These are phyloP conservation scores for Dioszegia hungarica DNA, from an alignment of 768 basidiomycete species.

Conservation along the genomic window DNA sequence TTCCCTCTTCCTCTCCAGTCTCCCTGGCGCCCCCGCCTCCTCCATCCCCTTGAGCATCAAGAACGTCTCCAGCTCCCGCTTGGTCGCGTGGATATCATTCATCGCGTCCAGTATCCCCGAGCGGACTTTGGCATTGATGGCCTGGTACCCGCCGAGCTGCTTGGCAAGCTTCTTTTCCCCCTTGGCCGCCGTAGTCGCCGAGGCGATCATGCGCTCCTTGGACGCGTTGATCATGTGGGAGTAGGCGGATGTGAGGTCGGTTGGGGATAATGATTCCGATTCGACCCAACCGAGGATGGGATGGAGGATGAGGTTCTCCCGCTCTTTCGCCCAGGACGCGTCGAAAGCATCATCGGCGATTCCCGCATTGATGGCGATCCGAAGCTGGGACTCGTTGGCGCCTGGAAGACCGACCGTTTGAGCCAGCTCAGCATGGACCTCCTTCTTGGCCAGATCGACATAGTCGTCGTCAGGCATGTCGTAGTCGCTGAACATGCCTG, in stretches of 20 bases:
- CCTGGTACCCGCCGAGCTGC: slow-evolving; percentile 84
- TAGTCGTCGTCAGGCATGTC: slow-evolving; percentile 60
- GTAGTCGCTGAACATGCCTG: slow-evolving; percentile 63
- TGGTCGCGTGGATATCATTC: slow-evolving; percentile 62
- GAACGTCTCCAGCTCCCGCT: slow-evolving; percentile 76
- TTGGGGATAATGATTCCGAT: slow-evolving; percentile 46
- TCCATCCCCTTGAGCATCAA: slow-evolving; percentile 67
- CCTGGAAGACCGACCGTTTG: slow-evolving; percentile 75
- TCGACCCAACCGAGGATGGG: slow-evolving; percentile 64
- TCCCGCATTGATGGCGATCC: slow-evolving; percentile 64
- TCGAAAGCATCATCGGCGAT: slow-evolving; percentile 57
- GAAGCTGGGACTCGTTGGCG: slow-evolving; percentile 71
- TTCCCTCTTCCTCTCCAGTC: slow-evolving; percentile 72
- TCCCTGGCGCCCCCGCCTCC: slow-evolving; percentile 66
- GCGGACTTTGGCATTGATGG: slow-evolving; percentile 61
- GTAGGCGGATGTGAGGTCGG: slow-evolving; percentile 59
- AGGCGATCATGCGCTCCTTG: slow-evolving; percentile 69
- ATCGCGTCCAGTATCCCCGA: slow-evolving; percentile 48
- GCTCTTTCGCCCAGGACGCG: slow-evolving; percentile 62
- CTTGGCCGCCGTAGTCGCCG: slow-evolving; percentile 75
- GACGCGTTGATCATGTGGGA: slow-evolving; percentile 58
- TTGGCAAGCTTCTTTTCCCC: slow-evolving; percentile 84
- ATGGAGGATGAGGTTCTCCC: slow-evolving; percentile 64
- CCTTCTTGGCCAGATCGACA: slow-evolving; percentile 63
- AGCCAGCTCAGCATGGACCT: slow-evolving; percentile 77